phyloP scores from a whole-genome alignment of 768 basidiomycete genomes.

The Coprinopsis cinerea region DNA sequence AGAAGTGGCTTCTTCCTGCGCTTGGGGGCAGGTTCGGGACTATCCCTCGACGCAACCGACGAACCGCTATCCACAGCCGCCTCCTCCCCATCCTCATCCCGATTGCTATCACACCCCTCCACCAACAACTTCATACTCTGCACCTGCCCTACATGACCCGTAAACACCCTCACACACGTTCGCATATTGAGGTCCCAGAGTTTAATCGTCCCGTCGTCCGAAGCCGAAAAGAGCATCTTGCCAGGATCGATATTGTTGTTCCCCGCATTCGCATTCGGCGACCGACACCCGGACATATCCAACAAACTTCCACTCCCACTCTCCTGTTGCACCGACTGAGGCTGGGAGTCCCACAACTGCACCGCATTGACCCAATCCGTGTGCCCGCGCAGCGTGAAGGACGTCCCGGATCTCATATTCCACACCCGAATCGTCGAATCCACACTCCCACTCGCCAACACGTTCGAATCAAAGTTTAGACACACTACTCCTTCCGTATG shows the following conservation, averaged over 20 bases:
- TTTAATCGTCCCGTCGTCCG: conserved; percentile 89
- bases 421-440: conserved; percentile 94
- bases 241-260: conserved; percentile 59
- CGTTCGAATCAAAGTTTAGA: conserved; percentile 85
- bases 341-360: conserved; percentile 77
- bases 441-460: conserved; percentile 88
- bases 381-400: conserved; percentile 91
- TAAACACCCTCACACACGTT: conserved; percentile 77
- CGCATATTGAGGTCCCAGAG: conserved; percentile 88
- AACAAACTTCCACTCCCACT: conserved; percentile 27
- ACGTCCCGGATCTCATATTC: conserved; percentile 88
- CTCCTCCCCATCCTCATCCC: conserved; percentile 28
- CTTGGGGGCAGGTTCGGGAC: conserved; percentile 11
- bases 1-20: conserved; percentile 66
- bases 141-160: conserved; percentile 91
- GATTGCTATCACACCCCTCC: too few relatives aligned
- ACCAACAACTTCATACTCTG: conserved; percentile 82
- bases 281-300: conserved; percentile 27
- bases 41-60: neutral
- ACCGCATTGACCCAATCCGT: conserved; percentile 96
- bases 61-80: conserved; percentile 13
- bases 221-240: conserved; percentile 96
- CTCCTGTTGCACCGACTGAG: conserved; percentile 10
- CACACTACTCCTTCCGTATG: conserved; percentile 91
- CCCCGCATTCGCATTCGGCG: conserved; percentile 25